Percentiles rank a stretch among this genome's conserved stretches.
phyloP scores from a whole-genome alignment of 2,329 filamentous ascomycete species.

The Aspergillus sp. region DNA sequence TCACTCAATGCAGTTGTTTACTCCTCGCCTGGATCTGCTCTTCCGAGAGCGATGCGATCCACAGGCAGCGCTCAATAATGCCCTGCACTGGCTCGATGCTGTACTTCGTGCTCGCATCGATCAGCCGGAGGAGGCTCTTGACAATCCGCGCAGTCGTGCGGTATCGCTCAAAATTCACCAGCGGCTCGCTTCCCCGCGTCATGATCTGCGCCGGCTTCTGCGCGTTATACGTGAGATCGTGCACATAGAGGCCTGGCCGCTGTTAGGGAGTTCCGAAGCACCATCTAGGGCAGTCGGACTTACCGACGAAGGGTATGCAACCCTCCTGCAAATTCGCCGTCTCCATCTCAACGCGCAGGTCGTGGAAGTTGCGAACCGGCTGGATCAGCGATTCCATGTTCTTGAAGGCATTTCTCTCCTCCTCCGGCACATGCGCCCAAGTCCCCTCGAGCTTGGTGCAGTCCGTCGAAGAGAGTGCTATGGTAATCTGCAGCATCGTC shows the following conservation, averaged over 20 bases:
- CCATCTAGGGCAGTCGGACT: slow-evolving; percentile 11
- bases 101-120: slow-evolving; percentile 56
- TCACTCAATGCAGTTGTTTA: slow-evolving; percentile 31
- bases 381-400: slow-evolving; percentile 54
- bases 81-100: slow-evolving; percentile 48
- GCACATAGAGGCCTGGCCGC: slow-evolving; percentile 49
- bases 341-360: slow-evolving; percentile 56
- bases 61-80: slow-evolving; percentile 53
- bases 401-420: slow-evolving; percentile 46
- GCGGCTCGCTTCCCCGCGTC: slow-evolving; percentile 39
- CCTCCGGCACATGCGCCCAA: slow-evolving; percentile 48
- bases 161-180: slow-evolving; percentile 59
- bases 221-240: slow-evolving; percentile 58
- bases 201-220: slow-evolving; percentile 54
- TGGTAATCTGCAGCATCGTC: slow-evolving; percentile 56
- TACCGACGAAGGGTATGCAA: slow-evolving; percentile 58
- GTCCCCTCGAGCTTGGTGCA: slow-evolving; percentile 49
- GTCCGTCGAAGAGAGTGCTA: slow-evolving; percentile 53
- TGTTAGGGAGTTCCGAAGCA: slow-evolving; percentile 2
- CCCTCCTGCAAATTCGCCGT: slow-evolving; percentile 48
- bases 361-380: slow-evolving; percentile 55
- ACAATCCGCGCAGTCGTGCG: slow-evolving; percentile 57
- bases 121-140: slow-evolving; percentile 53
- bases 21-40: slow-evolving; percentile 45
- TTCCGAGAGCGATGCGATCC: slow-evolving; percentile 53